Base-by-base conservation (phyloP, 768 basidiomycete genomes). In the Podaxis rugospora region DNA sequence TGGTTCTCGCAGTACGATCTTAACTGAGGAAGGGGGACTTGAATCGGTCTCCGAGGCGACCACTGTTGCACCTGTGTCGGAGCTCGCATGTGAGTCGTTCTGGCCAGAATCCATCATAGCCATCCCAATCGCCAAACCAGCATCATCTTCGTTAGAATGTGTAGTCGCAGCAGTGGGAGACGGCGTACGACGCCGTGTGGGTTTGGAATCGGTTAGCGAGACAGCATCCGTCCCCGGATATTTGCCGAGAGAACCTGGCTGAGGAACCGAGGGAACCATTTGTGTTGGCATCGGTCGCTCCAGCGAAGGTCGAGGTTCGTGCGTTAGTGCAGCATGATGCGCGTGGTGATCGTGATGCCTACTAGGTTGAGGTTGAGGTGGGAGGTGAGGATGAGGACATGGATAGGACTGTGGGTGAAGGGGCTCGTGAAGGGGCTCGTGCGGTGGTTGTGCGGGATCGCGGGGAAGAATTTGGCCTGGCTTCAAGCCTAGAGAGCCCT, bases 401-500 rank as follows among this genome's bases (percentile, higher is more conserved):
- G 64, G 53, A 7, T 55, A 47, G 18, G 60, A 53, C 36, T 57
- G 62, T 58, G 55, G 52, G 39, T 65, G 21, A 4, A 23, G 4
- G n/a, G 40, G 40, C 13, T 42, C 14, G n/a, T 13, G 40, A 42
- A 14, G 40, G 40, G 14, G 42, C 2, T 44, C 6, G 42, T 21
- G 49, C 44, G 21, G 46, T 1, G 25, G 21, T 16, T 36, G 36
- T 14, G 46, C 39, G 11, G 69, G 70, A 52, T 74, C 74, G 39
- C 72, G 76, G n/a, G 79, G 83, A 28, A 84, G 74, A 39, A 86
- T 73, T 70, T 86, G 83, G 11, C 85, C 85, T 13, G 84, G 85
- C 5, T 74, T 71, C 21, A 86, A 74, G 59, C 81, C 81, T 25
- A 84, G 69, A 35, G 81, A 78, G 3, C 35, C 57, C 49, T 35